Conservation (phyloP, 1,139 yeast species). For the Meyerozyma carpophila region DNA sequence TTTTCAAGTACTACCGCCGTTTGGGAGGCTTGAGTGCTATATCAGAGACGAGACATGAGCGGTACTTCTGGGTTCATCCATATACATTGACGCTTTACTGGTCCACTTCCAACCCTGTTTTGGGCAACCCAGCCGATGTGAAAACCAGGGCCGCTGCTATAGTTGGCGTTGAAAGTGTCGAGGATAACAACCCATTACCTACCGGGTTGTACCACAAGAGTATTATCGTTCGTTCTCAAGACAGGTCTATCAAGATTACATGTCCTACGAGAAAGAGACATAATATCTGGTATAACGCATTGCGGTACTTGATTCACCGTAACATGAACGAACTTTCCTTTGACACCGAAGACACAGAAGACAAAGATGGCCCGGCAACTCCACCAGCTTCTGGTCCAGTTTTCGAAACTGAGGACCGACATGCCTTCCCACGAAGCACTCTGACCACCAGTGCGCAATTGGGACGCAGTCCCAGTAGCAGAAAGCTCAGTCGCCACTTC, state of each 20-base stretch:
- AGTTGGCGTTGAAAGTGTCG: slow-evolving; percentile 69
- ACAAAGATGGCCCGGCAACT: slow-evolving; percentile 3
- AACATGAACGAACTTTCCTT: slow-evolving; percentile 57
- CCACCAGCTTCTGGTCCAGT: not conserved
- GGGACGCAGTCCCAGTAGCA: not conserved
- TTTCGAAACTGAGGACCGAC: slow-evolving; percentile 2
- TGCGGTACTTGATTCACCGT: slow-evolving; percentile 69
- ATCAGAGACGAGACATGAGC: slow-evolving; percentile 78
- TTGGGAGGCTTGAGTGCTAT: slow-evolving; percentile 71
- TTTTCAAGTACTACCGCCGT: slow-evolving; percentile 80
- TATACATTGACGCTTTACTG: slow-evolving; percentile 87
- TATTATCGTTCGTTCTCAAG: slow-evolving; percentile 68
- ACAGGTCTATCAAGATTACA: slow-evolving; percentile 68
- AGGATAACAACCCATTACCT: slow-evolving; percentile 84
- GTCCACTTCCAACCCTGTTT: slow-evolving; percentile 78
- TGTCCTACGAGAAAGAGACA: slow-evolving; percentile 87
- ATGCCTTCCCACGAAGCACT: slow-evolving; percentile 2
- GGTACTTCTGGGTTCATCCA: slow-evolving; percentile 97
- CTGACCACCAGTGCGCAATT: not conserved
- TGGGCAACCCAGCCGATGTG: slow-evolving; percentile 59
- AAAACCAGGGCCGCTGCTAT: slow-evolving; percentile 81
- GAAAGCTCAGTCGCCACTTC: not conserved
- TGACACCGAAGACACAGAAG: slow-evolving; percentile 21
- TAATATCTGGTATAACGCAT: slow-evolving; percentile 85
- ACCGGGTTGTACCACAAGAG: slow-evolving; percentile 87